Evolutionary conservation across 2,329 filamentous ascomycete genomes (phyloP).

Genomic region (Fusarium beomiforme): DNA sequence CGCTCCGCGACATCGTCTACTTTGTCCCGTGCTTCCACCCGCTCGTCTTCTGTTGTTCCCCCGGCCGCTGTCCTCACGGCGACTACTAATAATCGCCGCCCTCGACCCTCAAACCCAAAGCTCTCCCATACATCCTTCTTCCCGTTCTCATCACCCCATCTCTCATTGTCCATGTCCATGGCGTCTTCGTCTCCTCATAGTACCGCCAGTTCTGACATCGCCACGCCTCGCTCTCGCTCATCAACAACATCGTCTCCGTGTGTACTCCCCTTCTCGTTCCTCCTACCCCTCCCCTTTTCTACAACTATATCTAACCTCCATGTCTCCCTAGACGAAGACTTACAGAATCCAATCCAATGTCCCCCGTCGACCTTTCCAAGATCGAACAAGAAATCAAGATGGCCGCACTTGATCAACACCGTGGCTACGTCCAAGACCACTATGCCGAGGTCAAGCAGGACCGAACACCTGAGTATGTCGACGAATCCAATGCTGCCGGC

Average conservation of each 20-base stretch:
- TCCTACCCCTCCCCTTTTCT: constrained; percentile 47
- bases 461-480: constrained; percentile 62
- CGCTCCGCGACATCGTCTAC: constrained; percentile 42
- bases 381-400: constrained; percentile 70
- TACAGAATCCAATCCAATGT: constrained; percentile 65
- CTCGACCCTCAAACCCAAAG: constrained; percentile 40
- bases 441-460: constrained; percentile 66
- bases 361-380: constrained; percentile 64
- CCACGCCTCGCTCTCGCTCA: constrained; percentile 60
- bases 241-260: constrained; percentile 59
- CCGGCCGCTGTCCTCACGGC: constrained; percentile 27
- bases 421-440: constrained; percentile 67
- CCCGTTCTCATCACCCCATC: constrained; percentile 40
- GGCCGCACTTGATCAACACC: constrained; percentile 67
- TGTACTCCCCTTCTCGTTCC: constrained; percentile 54
- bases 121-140: constrained; percentile 38
- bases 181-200: constrained; percentile 53
- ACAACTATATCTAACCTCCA: constrained; percentile 60
- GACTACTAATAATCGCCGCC: constrained; percentile 45
- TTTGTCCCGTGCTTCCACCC: constrained; percentile 25
- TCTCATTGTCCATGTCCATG: constrained; percentile 42
- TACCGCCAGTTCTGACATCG: constrained; percentile 61
- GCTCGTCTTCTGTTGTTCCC: constrained; percentile 30
- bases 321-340: constrained; percentile 60
- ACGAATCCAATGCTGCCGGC: constrained; percentile 62